Evolutionary conservation across 768 basidiomycete genomes (phyloP).

Genomic region (Nidula microcarpa): DNA sequence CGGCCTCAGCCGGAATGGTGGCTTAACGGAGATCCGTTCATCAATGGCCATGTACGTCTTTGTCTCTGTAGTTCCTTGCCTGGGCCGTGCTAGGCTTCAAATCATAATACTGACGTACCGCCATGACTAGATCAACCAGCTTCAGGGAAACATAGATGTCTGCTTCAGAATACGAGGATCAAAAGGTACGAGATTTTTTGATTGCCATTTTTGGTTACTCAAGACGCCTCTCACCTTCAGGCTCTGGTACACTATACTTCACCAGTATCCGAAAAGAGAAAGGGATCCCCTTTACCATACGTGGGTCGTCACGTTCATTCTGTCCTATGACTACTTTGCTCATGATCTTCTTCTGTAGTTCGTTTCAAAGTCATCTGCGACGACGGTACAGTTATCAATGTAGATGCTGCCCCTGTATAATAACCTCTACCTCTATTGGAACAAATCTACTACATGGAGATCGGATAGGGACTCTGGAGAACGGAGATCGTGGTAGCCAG

Average conservation of each 20-base stretch:
- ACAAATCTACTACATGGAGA: too few species aligned
- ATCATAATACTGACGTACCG: background rate
- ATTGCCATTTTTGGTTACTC: background rate
- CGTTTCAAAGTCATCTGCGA: slow-evolving; percentile 68
- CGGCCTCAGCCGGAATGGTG: slow-evolving; percentile 68
- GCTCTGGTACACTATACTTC: slow-evolving; percentile 76
- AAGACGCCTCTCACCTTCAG: slow-evolving; percentile 24
- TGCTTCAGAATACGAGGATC: slow-evolving; percentile 75
- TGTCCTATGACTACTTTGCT: background rate
- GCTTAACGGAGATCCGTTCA: slow-evolving; percentile 72
- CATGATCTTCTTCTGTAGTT: slow-evolving; percentile 30
- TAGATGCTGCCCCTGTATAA: slow-evolving; percentile 28
- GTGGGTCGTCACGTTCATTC: slow-evolving; percentile 38
- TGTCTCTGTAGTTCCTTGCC: background rate
- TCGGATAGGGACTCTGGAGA: too few species aligned
- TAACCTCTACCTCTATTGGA: too few species aligned
- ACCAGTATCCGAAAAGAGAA: slow-evolving; percentile 79
- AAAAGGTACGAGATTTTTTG: slow-evolving; percentile 39
- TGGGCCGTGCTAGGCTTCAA: background rate
- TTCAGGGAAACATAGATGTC: slow-evolving; percentile 75
- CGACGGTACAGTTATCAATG: slow-evolving; percentile 47
- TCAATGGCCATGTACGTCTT: slow-evolving; percentile 60
- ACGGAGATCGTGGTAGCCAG: too few species aligned
- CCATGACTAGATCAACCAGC: slow-evolving; percentile 57
- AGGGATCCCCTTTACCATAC: slow-evolving; percentile 62